Conservation (phyloP, 2,329 filamentous ascomycete genomes). For the Mycosphaerella arachidis region DNA sequence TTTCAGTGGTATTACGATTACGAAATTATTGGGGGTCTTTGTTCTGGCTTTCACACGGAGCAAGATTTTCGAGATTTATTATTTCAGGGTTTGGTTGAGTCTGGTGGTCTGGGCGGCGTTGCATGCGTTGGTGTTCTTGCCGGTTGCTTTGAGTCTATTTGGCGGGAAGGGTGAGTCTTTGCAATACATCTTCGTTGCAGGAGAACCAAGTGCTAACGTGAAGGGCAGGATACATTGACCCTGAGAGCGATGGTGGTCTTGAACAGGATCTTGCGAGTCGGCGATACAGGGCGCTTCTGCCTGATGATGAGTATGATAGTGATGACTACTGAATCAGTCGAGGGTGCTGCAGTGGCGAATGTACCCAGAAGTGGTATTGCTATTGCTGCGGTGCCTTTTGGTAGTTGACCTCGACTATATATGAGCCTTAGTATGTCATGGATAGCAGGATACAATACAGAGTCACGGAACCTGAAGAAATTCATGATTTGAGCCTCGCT, state of each 20-base stretch:
- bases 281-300: constrained; percentile 70
- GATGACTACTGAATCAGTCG: constrained; percentile 51
- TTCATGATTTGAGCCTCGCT: not conserved
- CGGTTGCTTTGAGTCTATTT: constrained; percentile 78
- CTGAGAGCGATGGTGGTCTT: constrained; percentile 79
- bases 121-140: constrained; percentile 86
- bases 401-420: not conserved
- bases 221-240: constrained; percentile 70
- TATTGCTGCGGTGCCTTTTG: no score
- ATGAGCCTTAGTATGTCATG: not conserved
- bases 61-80: constrained; percentile 99
- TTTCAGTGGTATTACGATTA: constrained; percentile 93
- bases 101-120: constrained; percentile 83
- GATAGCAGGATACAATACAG: not conserved
- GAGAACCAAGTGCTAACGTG: not conserved
- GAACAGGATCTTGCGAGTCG: constrained; percentile 82
- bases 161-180: constrained; percentile 65
- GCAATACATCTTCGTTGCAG: not conserved
- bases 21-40: constrained; percentile 85
- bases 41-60: constrained; percentile 91
- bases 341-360: not conserved
- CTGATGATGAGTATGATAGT: constrained; percentile 73
- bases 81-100: constrained; percentile 93
- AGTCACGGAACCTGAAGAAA: not conserved
- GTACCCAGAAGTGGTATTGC: not conserved